Evolutionary conservation across 2,329 filamentous ascomycete species (phyloP), one percentile per base, ranked within the genome.

Genomic region (Rhynchosporium agropyri): DNA sequence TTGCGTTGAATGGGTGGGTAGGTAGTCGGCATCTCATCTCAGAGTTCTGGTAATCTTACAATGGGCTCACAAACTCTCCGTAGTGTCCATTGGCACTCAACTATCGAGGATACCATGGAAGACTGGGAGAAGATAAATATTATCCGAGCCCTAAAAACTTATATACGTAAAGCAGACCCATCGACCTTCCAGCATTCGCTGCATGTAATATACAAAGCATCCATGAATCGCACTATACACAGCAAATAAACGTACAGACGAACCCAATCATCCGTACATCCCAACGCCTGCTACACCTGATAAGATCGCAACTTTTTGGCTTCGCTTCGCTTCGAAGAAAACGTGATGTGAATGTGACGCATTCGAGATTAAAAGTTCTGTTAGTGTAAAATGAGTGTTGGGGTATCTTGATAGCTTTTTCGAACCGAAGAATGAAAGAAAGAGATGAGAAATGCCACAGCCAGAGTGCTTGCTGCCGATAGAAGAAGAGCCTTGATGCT

Each of bases 131-230:
- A 20, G 20, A 20, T 20, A 20, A 20, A 20, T 20, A 20, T 20
- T 20, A 20, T 20, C 20, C 20, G 20, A 20, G 20, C 20, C 20
- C 20, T 20, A 20, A 20, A 20, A 20, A 20, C 20, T 20, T 20
- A 29, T 28, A 28, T 4, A 12, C 26, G 5, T 13, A n/a, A 54
- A 54, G 33, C 31, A 53, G 38, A n/a, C 13, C 36, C 20, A 42
- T 12, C 51, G 51, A 40, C 36, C 51, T 33, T 42, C 50, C 51
- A 54, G 51, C 51, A 36, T 54, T 40, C 36, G 50, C 50, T 53
- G 50, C 51, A 42, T 10, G 6, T 54, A 54, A 38, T 28, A n/a
- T 53, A 53, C 33, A 42, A n/a, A 28, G 28, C 36, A 12, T 38
- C 29, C 36, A 54, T 40, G 9, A 54, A 26, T 54, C 51, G 20